Evolutionary conservation across 768 basidiomycete genomes (phyloP), one percentile per base, ranked within the genome.

Genomic region (Gymnopilus dilepis): DNA sequence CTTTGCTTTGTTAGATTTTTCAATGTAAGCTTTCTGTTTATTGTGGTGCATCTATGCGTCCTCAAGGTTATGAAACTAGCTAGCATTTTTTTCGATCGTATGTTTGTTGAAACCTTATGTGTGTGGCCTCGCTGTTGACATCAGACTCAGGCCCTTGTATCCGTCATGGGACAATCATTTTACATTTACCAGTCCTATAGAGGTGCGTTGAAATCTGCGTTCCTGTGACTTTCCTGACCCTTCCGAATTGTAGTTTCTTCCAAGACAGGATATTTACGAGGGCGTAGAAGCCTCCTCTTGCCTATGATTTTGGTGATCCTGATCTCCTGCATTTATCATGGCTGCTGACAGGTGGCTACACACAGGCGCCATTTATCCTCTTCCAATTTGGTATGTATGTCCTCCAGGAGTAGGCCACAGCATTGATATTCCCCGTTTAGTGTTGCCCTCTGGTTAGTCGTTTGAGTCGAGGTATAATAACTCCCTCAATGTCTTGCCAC

Each of bases 371-470:
- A 17, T 54, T 54, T 9, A 24, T 54, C 26, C 52, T 54, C 17
- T 54, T 54, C n/a, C 52, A 54, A 26, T 28, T 40, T 28, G 52
- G 52, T 54, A 26, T 6, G 52, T 17, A 26, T 54, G 3, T 4
- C 22, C 3, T 17, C 34, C 22, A 34, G 4, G 15, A 4, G 17
- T 13, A 11, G 34, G 2, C 6, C 38, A 30, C 31, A 22, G 22
- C 19, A 17, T 11, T 40, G 3, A 37, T 30, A 5, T 15, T 50
- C 48, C 12, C 17, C 26, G 3, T 28, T 22, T 15, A 54, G 52
- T 54, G 9, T 26, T 54, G 37, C 52, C 52, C 40, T 54, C 24
- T 6, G 52, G 52, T 54, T 24, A 38, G 52, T 54, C 15, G 9
- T 17, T 38, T 17, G 31, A 17, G 4, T 21, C 22, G 12, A 2